Evolutionary conservation across 2,329 filamentous ascomycete species (phyloP), one percentile per base, ranked within the genome.

Genomic region (Parafenestella ontariensis): DNA sequence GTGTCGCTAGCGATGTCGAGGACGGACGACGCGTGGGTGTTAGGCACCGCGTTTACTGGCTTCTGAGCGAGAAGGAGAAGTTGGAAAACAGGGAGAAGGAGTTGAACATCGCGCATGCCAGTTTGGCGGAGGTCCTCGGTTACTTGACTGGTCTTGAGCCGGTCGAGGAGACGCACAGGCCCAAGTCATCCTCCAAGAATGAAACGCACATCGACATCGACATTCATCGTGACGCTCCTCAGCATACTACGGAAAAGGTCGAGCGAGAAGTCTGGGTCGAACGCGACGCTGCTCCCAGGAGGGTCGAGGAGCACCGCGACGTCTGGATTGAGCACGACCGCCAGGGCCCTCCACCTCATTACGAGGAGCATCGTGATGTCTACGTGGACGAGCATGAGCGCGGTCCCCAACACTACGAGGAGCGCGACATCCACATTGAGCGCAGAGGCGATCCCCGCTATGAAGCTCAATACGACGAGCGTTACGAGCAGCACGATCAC

Each of bases 41-140:
- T 23, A 59, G 71, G 39, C 71, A 75, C 59, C 66, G 74, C 26
- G 55, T 77, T 29, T 68, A 70, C 62, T 77, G 74, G 74, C 64
- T 76, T 43, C 53, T 77, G 54, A 74, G 72, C 66, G 73, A 76
- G 58, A 71, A 74, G 65, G 72, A 76, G 61, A 77, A 76, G 65
- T 59, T 76, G 54, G 68, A 73, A 59, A 72, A 72, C 56, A 45
- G 71, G 9, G 69, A 73, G 59, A 72, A 74, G 66, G 74, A 77
- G 61, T 55, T 77, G 26, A 54, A 51, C 34, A 58, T 69, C 21
- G 69, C 69, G 24, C 73, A 76, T 53, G 54, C 66, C 52, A 76
- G 71, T 36, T 63, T 77, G 56, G 64, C 52, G 34, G 71, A 74
- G 58, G 73, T 74, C 26, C 61, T 77, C 40, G 72, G 70, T 39